Percentiles rank a stretch among this genome's conserved stretches.
phyloP scores from a whole-genome alignment of 805 yeast species.

The Ogataea trehaloabstinens region DNA sequence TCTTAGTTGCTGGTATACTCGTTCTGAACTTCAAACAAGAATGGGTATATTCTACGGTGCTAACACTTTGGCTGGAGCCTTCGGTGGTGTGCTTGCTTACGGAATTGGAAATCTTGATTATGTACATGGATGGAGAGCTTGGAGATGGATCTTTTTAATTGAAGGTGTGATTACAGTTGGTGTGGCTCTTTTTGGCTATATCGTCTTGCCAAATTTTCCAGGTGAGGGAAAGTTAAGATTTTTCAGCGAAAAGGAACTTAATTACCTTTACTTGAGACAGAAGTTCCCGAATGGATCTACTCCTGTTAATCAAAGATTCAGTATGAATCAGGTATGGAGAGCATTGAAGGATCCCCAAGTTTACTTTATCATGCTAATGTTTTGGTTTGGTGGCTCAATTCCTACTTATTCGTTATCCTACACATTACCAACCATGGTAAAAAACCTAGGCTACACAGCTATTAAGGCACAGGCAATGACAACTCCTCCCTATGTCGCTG shows the following conservation, averaged over 20 bases:
- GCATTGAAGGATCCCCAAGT: constrained; percentile 39
- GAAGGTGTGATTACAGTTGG: constrained; percentile 44
- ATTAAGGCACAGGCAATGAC: constrained; percentile 42
- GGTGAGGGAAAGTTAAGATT: constrained; percentile 14
- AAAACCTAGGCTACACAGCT: constrained; percentile 41
- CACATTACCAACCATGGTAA: constrained; percentile 45
- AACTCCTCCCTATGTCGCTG: constrained; percentile 40
- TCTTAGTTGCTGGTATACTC: constrained; percentile 38
- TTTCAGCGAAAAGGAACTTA: constrained; percentile 12
- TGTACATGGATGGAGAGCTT: constrained; percentile 38
- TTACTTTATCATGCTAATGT: constrained; percentile 32
- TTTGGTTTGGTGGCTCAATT: constrained; percentile 38
- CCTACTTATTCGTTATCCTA: constrained; percentile 40
- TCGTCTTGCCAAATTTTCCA: constrained; percentile 36
- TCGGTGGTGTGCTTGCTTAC: constrained; percentile 39
- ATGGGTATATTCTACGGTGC: constrained; percentile 38
- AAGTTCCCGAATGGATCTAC: constrained; percentile 15
- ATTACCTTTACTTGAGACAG: constrained; percentile 12
- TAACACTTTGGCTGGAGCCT: constrained; percentile 34
- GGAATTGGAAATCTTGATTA: constrained; percentile 35
- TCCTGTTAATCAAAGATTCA: constrained; percentile 13
- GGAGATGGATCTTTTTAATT: constrained; percentile 52
- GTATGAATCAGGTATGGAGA: constrained; percentile 24
- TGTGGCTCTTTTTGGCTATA: constrained; percentile 30
- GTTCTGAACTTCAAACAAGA: constrained; percentile 37